phyloP scores from a whole-genome alignment of 1,284 basidiomycete species.

The Agroathelia rolfsii region DNA sequence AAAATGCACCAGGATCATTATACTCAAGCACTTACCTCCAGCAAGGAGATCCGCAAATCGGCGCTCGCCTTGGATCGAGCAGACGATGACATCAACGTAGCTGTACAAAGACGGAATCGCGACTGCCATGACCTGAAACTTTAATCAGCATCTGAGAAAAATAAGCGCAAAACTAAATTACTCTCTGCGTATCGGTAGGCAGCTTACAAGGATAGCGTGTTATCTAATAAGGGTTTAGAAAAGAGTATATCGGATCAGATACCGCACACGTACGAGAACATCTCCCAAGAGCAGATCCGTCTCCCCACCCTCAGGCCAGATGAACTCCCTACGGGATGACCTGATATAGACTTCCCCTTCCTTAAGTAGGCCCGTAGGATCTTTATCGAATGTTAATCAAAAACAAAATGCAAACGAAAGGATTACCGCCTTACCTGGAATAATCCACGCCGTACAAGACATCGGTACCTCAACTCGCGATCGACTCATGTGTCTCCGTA shows the following conservation, averaged over 20 bases:
- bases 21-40: conserved; percentile 22
- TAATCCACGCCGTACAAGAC: conserved; percentile 30
- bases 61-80: conserved; percentile 26
- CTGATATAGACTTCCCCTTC: conserved; percentile 30
- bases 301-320: conserved; percentile 16
- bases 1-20: not conserved
- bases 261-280: conserved; percentile 24
- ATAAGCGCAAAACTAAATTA: conserved; percentile 12
- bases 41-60: conserved; percentile 31
- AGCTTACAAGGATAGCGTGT: conserved; percentile 38
- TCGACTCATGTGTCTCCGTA: conserved; percentile 16
- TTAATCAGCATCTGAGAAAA: not conserved
- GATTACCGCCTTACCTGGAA: conserved; percentile 25
- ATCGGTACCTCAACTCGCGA: conserved; percentile 23
- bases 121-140: conserved; percentile 28
- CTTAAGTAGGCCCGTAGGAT: conserved; percentile 26
- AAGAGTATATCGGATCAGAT: too few relatives aligned
- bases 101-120: conserved; percentile 20
- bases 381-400: conserved; percentile 14
- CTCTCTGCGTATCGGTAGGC: conserved; percentile 34
- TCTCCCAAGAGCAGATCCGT: conserved; percentile 28
- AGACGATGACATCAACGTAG: conserved; percentile 32
- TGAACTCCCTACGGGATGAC: conserved; percentile 20
- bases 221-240: conserved; percentile 18
- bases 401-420: conserved; percentile 1